A percentile compares a stretch with the other conserved stretches of the same genome.
Evolutionary conservation across 164 flowering plant species (phyloP).

Genomic region (Aristolochia contorta): DNA sequence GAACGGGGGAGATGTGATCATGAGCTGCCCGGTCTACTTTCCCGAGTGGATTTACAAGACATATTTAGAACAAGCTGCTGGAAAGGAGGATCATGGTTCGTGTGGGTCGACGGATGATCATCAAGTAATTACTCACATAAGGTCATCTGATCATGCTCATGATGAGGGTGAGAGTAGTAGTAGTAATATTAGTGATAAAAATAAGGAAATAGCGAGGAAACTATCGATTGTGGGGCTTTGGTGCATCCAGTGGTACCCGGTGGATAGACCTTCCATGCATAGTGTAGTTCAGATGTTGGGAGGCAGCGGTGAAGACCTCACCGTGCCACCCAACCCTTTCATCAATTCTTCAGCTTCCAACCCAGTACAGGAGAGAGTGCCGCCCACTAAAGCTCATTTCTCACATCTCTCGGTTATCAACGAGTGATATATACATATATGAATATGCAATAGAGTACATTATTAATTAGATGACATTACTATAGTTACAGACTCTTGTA

Average conservation of each 20-base stretch:
- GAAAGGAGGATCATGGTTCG: too few species aligned
- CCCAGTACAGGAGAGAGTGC: too few species aligned
- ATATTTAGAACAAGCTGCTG: conserved; percentile 3
- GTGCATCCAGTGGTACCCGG: conserved; percentile 19
- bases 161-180: too few species aligned
- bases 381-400: too few species aligned
- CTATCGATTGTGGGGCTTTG: conserved; percentile 16
- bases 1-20: background rate
- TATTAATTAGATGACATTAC: too few species aligned
- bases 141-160: too few species aligned
- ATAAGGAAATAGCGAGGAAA: conserved; percentile 5
- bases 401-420: too few species aligned
- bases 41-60: background rate
- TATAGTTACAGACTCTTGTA: too few species aligned
- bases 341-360: background rate
- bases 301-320: background rate
- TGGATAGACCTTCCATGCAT: conserved; percentile 12
- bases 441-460: too few species aligned
- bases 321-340: conserved; percentile 7
- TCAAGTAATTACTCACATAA: too few species aligned
- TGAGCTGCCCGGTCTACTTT: background rate
- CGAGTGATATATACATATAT: too few species aligned
- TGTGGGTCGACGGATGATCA: too few species aligned
- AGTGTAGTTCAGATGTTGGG: conserved; percentile 11
- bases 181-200: background rate